Conservation (phyloP, 169 alveolate species). For the Eimeria falciformis region DNA sequence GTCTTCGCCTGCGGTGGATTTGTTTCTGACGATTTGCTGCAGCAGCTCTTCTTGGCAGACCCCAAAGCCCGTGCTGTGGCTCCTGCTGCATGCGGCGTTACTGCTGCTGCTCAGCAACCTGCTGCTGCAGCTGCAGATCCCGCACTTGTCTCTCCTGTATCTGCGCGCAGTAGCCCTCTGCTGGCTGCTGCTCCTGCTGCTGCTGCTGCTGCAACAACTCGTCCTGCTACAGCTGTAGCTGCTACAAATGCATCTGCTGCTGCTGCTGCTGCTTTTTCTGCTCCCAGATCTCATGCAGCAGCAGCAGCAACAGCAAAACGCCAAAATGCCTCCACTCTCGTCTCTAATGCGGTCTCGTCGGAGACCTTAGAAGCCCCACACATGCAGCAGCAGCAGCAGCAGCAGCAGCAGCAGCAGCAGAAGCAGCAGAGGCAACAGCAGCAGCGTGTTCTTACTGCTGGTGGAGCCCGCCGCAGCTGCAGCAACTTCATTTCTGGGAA, state of each 20-base stretch:
- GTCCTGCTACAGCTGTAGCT: constrained; percentile 14
- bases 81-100: constrained; percentile 46
- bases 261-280: not conserved
- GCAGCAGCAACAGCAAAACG: not conserved
- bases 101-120: constrained; percentile 1
- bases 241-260: not conserved
- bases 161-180: not conserved
- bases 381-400: constrained; percentile 20
- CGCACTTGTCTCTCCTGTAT: not conserved
- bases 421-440: not conserved
- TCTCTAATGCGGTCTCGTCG: not conserved
- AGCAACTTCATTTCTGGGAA: too few relatives aligned
- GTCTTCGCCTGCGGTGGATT: constrained; percentile 63
- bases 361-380: not conserved
- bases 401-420: constrained; percentile 36
- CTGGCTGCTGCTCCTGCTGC: constrained; percentile 28
- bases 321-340: not conserved
- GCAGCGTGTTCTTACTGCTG: too few relatives aligned
- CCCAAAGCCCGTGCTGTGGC: constrained; percentile 67
- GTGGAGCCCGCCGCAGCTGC: too few relatives aligned
- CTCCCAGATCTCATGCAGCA: not conserved
- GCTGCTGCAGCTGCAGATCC: not conserved
- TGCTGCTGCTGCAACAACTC: not conserved
- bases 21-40: constrained; percentile 53
- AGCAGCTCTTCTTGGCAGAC: constrained; percentile 52